Base-by-base conservation (phyloP, 352 stramenopile species). In the Pythium angustatum region DNA sequence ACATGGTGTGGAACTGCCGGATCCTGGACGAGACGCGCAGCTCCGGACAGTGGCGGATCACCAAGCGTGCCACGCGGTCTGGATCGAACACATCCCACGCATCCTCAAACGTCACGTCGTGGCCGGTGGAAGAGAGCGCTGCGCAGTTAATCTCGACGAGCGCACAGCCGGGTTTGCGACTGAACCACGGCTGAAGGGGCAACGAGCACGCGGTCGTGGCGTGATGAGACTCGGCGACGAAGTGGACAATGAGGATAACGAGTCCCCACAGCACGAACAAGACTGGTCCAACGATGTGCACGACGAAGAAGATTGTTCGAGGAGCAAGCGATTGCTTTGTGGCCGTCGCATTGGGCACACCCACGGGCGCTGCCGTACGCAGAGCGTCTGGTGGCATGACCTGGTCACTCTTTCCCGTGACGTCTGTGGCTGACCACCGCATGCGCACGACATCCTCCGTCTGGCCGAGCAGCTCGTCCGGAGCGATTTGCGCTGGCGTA, bases 91-190 rank as follows among this genome's bases (percentile, higher is more conserved):
- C 6, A 2, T 40, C n/a, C 51, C 41, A 56, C 9, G 33, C 60
- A 5, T 17, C n/a, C 3, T 54, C 34, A 0, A 61, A 51, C 9
- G 24, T 10, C 1, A 1, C 21, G 24, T 61, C 60, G 24, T 56
- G 28, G 15, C 60, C 51, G 19, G 31, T 50, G 0, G 51, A 61
- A 5, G 33, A 9, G 14, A 67, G 33, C 17, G 11, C 11, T 8
- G 43, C 36, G n/a, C 60, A 67, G 34, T 67, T 63, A 26, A 68
- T 58, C 28, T 53, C 62, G 14, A 62, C 36, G 5, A 68, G 30
- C 11, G 61, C 56, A 24, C 61, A 62, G 12, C 43, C 61, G 2
- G 44, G 52, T 19, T 58, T 61, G 19, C 3, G 47, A n/a, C 12
- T 45, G 34, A 68, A 34, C 62, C 44, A 68, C 24, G 62, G 62